Evolutionary conservation across 345 rosid genomes (phyloP), one percentile per base, ranked within the genome.

Genomic region (Laguncularia racemosa): DNA sequence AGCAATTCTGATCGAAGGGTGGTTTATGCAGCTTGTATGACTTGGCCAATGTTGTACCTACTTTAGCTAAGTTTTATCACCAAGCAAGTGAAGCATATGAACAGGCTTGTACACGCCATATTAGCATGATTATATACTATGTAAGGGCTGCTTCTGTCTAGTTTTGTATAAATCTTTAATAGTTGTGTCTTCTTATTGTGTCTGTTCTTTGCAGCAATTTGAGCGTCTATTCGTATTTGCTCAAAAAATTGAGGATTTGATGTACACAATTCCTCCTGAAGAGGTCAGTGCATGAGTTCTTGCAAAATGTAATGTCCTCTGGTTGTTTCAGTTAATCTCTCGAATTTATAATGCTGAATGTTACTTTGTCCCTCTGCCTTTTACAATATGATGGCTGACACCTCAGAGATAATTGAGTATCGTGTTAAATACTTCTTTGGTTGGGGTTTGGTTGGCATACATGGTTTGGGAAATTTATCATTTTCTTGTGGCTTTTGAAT

Each of bases 11-110:
- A 76, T 65, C 26, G 52, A 60, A 62, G 66, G 65, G 59, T 56
- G 47, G 50, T 77, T 16, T 69, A 14, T 78, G 76, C 84, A 95
- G 99, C 75, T 73, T 90, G 72, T 95, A 90, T 79, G 97, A 95
- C 67, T 81, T 95, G 53, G 99, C 99, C 50, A 95, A 95, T 74
- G 89, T 90, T 44, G 96, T 95, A 57, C 92, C 97, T 20, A 90
- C 87, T 16, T 81, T 95, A 71, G 99, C 97, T 73, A 95, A 95
- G 77, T 95, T 90, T 64, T 95, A 95, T 76, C 97, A 95, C 76
- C 99, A 88, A 80, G 99, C 99, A 48, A 90, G 96, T 69, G 99
- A 93, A 81, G 84, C 92, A 67, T 90, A 93, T 74, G 99, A 90
- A 71, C 95, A 87, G 78, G 97, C 99, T 57, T 95, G 99, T 68